Evolutionary conservation across 768 basidiomycete genomes (phyloP), one percentile per base, ranked within the genome.

Genomic region (Lactarius hengduanensis): DNA sequence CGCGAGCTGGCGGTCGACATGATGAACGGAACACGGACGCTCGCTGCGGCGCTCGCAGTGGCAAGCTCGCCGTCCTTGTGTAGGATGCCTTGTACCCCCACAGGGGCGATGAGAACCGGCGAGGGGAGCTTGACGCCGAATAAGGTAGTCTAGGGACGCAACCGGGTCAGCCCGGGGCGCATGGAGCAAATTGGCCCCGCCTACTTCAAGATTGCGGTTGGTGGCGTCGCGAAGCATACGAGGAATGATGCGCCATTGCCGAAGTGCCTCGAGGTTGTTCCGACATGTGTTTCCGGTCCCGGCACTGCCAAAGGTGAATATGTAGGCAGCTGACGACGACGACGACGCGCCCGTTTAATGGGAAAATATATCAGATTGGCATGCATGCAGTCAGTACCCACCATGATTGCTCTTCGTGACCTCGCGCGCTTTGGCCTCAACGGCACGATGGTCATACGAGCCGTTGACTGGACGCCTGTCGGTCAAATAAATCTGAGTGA

Each of bases 291-390:
- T 78, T 62, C 81, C 79, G 3, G 84, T 83, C 1, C 93, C 94
- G 13, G 93, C 92, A 68, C 85, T 91, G 50, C 90, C 91, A 63
- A 83, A 84, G 2, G 88, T 87, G 71, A 93, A 95, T 77, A 85
- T 80, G 77, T 87, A 95, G 10, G 90, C 81, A 76, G 62, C 86
- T 91, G 26, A 26, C 26, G 80, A 20, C 2, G 13, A 15, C 2
- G 22, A 22, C 4, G 50, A 7, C 30, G 18, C 43, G 8, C 16
- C 32, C 41, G 15, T 38, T 56, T 36, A 18, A 38, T 45, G 36
- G 6, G 45, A 34, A 30, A 11, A 34, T 20, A 34, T 3, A 30
- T 16, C n/a, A 36, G 8, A 30, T 18, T 16, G 15, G 16, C 9
- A 9, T 22, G 30, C 18, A 9, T 18, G n/a, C 8, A 2, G 18